Conservation (phyloP, 176 grass and related monocot genomes). For the Cenchrus fungigraminus region DNA sequence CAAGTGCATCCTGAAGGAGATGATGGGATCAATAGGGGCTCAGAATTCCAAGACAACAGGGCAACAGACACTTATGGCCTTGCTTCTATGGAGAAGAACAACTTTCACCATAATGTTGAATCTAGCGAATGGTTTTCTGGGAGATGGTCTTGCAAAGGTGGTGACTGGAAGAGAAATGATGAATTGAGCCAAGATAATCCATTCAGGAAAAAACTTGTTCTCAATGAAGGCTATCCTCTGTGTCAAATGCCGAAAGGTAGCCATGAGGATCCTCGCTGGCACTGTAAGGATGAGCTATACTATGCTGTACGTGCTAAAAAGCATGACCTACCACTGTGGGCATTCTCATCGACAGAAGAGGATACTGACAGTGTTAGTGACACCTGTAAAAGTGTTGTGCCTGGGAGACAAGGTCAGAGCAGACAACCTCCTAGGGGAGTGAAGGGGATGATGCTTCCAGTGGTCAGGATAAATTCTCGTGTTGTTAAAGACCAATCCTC, state of each 20-base stretch:
- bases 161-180: slow-evolving; percentile 96
- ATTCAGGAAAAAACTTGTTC: slow-evolving; percentile 77
- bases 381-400: slow-evolving; percentile 55
- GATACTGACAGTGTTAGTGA: slow-evolving; percentile 60
- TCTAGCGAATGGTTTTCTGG: slow-evolving; percentile 81
- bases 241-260: slow-evolving; percentile 79
- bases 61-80: slow-evolving; percentile 29
- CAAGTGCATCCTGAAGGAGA: slow-evolving; percentile 53
- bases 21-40: slow-evolving; percentile 47
- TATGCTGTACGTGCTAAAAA: slow-evolving; percentile 60
- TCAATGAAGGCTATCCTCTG: slow-evolving; percentile 87
- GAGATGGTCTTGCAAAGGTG: slow-evolving; percentile 87
- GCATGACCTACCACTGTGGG: slow-evolving; percentile 83
- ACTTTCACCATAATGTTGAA: slow-evolving; percentile 44
- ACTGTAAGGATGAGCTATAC: slow-evolving; percentile 75
- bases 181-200: slow-evolving; percentile 72
- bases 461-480: slow-evolving; percentile 89
- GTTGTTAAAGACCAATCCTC: slow-evolving; percentile 74
- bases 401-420: slow-evolving; percentile 54
- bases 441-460: slow-evolving; percentile 78
- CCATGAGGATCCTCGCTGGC: slow-evolving; percentile 75
- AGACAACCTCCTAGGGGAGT: slow-evolving; percentile 63
- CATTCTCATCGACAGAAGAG: slow-evolving; percentile 81
- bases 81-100: slow-evolving; percentile 46
- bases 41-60: slow-evolving; percentile 43